A percentile compares a stretch with the other conserved stretches of the same genome.
These are phyloP conservation scores for Taxillus chinensis DNA, from an alignment of 164 flowering plant species.

Conservation along the genomic window DNA sequence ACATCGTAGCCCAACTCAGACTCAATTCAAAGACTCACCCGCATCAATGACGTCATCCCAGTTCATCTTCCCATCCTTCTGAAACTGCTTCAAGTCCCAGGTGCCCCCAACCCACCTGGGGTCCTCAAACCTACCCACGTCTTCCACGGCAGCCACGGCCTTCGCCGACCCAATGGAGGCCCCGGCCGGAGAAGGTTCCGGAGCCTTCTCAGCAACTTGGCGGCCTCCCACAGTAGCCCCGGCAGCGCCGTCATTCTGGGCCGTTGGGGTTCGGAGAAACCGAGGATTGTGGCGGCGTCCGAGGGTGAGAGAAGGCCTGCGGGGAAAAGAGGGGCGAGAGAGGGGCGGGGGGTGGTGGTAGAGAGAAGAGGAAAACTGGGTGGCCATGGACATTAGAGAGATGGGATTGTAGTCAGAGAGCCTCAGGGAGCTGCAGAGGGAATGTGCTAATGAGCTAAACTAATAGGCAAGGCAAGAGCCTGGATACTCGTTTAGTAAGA, in stretches of 20 bases:
- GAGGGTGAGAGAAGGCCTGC: constrained; percentile 19
- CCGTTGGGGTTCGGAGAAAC: constrained; percentile 7
- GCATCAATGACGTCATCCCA: constrained; percentile 98
- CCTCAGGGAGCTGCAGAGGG: no score
- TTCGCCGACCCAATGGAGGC: constrained; percentile 19
- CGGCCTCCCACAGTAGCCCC: constrained; percentile 27
- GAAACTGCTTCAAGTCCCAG: constrained; percentile 88
- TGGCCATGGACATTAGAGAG: constrained; percentile 38
- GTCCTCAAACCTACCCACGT: constrained; percentile 37
- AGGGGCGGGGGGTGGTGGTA: constrained; percentile 24
- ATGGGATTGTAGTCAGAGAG: no score
- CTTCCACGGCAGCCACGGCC: constrained; percentile 13
- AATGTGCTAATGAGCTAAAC: no score
- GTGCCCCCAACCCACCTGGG: constrained; percentile 80
- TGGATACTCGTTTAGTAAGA: no score
- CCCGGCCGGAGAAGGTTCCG: constrained; percentile 8
- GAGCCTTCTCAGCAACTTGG: constrained; percentile 12
- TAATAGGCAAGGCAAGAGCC: no score
- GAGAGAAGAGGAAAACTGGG: constrained; percentile 41
- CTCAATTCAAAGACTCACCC: constrained; percentile 30
- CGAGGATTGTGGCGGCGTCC: constrained; percentile 16
- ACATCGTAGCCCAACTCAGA: no score
- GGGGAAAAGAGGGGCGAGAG: constrained; percentile 27
- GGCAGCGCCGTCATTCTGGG: constrained; percentile 48
- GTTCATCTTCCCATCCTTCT: constrained; percentile 59